Conservation (phyloP, 2,329 filamentous ascomycete genomes). For the Penicillium brasilianum region DNA sequence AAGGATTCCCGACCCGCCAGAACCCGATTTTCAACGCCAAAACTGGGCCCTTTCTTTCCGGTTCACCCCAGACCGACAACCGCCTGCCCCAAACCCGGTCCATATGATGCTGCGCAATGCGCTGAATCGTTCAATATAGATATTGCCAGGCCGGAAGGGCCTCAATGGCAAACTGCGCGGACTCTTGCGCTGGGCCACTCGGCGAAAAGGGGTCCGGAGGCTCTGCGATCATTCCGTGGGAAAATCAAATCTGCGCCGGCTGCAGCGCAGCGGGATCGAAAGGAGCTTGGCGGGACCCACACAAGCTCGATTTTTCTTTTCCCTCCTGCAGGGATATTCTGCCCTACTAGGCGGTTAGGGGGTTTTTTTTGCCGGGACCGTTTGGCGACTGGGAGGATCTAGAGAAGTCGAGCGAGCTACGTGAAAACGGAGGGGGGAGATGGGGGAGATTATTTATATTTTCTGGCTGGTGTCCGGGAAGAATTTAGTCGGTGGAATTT, state of each 20-base stretch:
- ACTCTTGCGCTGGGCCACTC: no score
- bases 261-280: constrained; percentile 27
- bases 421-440: neutral
- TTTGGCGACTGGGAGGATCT: neutral
- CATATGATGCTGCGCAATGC: neutral
- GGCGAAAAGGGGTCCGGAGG: constrained; percentile 17
- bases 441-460: neutral
- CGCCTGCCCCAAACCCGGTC: constrained; percentile 12
- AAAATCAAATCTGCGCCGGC: constrained; percentile 19
- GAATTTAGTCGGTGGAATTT: no score
- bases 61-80: constrained; percentile 23
- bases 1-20: constrained; percentile 30
- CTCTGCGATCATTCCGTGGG: constrained; percentile 21
- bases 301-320: constrained; percentile 28
- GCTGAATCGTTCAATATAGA: neutral
- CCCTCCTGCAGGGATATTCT: neutral
- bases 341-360: neutral
- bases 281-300: constrained; percentile 34
- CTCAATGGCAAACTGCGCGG: no score
- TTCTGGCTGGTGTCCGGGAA: no score
- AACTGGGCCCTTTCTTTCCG: constrained; percentile 19
- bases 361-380: constrained; percentile 16
- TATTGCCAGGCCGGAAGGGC: neutral
- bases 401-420: no score
- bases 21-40: constrained; percentile 24